Evolutionary conservation across 352 stramenopile species (phyloP), one percentile per base, ranked within the genome.

Genomic region (Phytophthora megakarya): DNA sequence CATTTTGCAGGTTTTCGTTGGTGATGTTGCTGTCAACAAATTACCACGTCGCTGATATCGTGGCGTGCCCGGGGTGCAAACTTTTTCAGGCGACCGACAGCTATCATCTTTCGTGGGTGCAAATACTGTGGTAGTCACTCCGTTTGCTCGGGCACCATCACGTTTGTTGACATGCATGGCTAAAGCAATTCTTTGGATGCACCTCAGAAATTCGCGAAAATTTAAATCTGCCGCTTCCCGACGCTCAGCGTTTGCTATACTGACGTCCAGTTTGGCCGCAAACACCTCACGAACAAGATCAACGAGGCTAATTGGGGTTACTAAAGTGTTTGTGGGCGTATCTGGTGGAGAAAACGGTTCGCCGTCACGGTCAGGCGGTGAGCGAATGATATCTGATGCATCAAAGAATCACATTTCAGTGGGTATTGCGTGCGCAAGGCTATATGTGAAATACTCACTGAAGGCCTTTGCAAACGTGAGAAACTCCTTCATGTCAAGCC

Each of bases 161-260:
- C 50, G 25, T 15, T 64, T 70, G 15, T 40, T 52, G 19, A 69
- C 60, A 37, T 90, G 69, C 84, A 93, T 93, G 2, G 84, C 76
- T 46, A 93, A 68, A 7, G 84, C 72, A 44, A 93, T 70, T 11
- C 84, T 81, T 45, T 90, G 78, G 9, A 90, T 64, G 30, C 81
- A 91, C 2, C 84, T 76, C 8, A 90, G 63, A 53, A 93, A 93
- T 51, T 93, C 84, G 16, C 79, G 81, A 32, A 93, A 90, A 18
- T 66, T 90, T 13, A 93, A 52, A 45, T 91, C 75, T 19, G 75
- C 53, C 10, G 73, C 65, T 48, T 91, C 80, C 4, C 81, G 70
- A 3, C 80, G 79, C 16, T 54, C 51, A 2, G 74, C 40, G 47
- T 89, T 78, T 1, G 80, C 60, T 30, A 91, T 86, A 43, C 81